Base-by-base conservation (phyloP, 495 filamentous ascomycete genomes). In the Penicillium lagena region DNA sequence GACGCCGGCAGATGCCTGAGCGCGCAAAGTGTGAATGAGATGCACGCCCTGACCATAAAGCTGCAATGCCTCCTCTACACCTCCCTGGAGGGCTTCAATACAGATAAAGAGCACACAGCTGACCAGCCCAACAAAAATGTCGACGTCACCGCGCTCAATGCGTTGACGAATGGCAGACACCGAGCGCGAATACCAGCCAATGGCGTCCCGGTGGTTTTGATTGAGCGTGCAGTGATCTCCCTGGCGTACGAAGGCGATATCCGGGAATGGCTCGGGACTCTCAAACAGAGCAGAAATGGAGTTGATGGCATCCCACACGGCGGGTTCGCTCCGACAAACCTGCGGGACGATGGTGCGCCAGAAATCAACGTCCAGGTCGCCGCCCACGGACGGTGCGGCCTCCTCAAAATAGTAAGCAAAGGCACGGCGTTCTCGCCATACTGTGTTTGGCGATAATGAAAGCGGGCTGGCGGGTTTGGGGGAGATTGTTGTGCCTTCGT, bases 71-170 rank as follows among this genome's bases (percentile, higher is more conserved):
- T 64, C 61, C 10, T 59, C 51, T 0, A 55, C 22, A 10, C 50
- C 47, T 9, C 69, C 73, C 37, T 73, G 67, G 39, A 82, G 59
- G 28, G 72, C 63, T 51, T 81, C 79, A 32, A 82, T 74, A 51
- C 75, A 81, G 11, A 81, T 72, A 38, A 80, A 82, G 17, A 82
- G 62, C 1, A 79, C 52, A 41, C 78, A 81, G 3, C 64, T 79
- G 8, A 82, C 60, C 29, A 82, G 54, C 9, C 63, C 65, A 27
- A 68, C 57, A 35, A 66, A 62, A 9, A 51, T 41, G 37, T 67
- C 63, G 7, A 59, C 39, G 4, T 33, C 39, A 9, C 63, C 64
- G 12, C 57, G 46, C 12, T 63, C 56, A 12, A 81, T 73, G 12
- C 75, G 52, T 50, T 51, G 52, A 1, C 71, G 68, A 43, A 81